These are phyloP conservation scores for Tuber brumale DNA, from an alignment of 495 filamentous ascomycete species.

Conservation along the genomic window DNA sequence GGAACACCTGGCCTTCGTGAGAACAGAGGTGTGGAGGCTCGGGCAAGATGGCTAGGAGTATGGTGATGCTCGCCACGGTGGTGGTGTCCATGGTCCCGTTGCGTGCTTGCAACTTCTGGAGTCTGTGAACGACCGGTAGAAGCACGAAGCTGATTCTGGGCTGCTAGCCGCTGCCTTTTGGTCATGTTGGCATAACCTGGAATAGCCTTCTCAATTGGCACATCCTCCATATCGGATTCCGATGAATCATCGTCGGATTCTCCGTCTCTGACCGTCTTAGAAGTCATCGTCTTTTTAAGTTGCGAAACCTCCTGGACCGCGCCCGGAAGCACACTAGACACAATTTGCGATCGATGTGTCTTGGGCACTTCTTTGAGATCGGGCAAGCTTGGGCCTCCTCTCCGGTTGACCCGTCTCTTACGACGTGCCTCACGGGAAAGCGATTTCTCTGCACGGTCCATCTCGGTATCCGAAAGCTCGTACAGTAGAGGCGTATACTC, in stretches of 20 bases:
- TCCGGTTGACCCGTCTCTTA: constrained; percentile 87
- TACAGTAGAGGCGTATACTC: constrained; percentile 90
- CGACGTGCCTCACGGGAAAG: constrained; percentile 86
- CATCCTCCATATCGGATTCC: constrained; percentile 81
- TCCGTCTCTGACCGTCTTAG: constrained; percentile 59
- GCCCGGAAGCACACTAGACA: constrained; percentile 84
- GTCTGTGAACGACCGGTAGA: constrained; percentile 70
- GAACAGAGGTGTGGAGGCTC: constrained; percentile 12
- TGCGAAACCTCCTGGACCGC: constrained; percentile 55
- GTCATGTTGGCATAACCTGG: constrained; percentile 71
- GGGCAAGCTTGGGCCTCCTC: constrained; percentile 87
- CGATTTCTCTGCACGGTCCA: constrained; percentile 85
- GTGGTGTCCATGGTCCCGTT: constrained; percentile 42
- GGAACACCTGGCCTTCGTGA: constrained; percentile 32
- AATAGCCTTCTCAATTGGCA: constrained; percentile 77
- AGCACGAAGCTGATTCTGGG: constrained; percentile 46
- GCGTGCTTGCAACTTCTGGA: constrained; percentile 61
- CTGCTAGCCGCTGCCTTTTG: constrained; percentile 67
- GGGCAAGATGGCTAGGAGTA: constrained; percentile 15
- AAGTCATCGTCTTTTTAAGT: constrained; percentile 78
- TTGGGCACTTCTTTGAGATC: constrained; percentile 92
- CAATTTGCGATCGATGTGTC: constrained; percentile 81
- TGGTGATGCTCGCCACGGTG: constrained; percentile 59
- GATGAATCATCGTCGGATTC: constrained; percentile 70
- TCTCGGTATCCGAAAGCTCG: constrained; percentile 81